These are phyloP conservation scores for Phytophthora citricola DNA, from an alignment of 352 stramenopile genomes.

Conservation along the genomic window DNA sequence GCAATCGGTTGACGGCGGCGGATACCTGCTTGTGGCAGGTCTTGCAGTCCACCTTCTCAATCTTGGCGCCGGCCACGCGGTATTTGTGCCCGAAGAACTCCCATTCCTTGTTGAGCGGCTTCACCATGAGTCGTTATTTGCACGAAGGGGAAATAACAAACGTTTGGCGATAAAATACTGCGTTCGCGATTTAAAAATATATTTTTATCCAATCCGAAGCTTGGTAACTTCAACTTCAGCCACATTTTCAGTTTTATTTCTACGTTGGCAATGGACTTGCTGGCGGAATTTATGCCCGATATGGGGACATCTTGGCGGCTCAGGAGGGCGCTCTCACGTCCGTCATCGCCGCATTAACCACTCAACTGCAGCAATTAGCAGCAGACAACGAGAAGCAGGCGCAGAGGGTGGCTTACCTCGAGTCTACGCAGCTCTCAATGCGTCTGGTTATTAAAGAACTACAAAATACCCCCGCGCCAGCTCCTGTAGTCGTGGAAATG, in stretches of 20 bases:
- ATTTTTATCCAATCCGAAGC: not conserved
- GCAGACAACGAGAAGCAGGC: constrained; percentile 43
- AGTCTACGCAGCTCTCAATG: constrained; percentile 40
- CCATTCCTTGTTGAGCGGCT: constrained; percentile 73
- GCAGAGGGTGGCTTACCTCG: constrained; percentile 43
- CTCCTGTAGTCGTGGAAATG: constrained; percentile 37
- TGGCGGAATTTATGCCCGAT: constrained; percentile 72
- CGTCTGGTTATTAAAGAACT: constrained; percentile 33
- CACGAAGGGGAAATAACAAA: constrained; percentile 3
- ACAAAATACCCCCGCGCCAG: constrained; percentile 16
- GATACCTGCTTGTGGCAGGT: constrained; percentile 68
- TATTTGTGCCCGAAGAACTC: constrained; percentile 71
- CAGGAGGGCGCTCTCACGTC: constrained; percentile 69
- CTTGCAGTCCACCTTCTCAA: constrained; percentile 72
- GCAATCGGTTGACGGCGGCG: constrained; percentile 63
- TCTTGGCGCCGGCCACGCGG: constrained; percentile 57
- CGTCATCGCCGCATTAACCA: constrained; percentile 55
- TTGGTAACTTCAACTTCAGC: too few relatives aligned
- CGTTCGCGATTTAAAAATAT: not conserved
- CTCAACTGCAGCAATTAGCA: constrained; percentile 59
- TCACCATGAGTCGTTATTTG: constrained; percentile 49
- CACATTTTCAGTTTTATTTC: too few relatives aligned
- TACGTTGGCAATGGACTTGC: constrained; percentile 48
- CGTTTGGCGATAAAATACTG: not conserved
- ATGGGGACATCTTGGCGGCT: constrained; percentile 65